Evolutionary conservation across 1,284 basidiomycete species (phyloP).

Genomic region (Trichosporon ovoides): DNA sequence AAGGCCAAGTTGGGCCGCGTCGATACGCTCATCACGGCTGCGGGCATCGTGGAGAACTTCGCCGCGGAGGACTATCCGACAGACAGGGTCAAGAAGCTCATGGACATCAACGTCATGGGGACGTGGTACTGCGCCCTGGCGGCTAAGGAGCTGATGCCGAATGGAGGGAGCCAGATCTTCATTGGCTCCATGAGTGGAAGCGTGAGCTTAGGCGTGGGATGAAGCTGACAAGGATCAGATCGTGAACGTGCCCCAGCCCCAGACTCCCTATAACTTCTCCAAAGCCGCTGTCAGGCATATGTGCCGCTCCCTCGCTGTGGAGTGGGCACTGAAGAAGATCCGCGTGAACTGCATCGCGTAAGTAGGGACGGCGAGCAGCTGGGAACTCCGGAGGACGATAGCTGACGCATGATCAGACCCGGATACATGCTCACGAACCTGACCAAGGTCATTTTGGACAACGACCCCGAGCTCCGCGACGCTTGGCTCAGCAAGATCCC

Average conservation of each 20-base stretch:
- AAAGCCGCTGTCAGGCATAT: conserved; percentile 55
- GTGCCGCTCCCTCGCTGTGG: conserved; percentile 54
- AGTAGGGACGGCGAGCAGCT: too few relatives aligned
- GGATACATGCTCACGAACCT: conserved; percentile 88
- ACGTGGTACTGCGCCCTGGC: conserved; percentile 89
- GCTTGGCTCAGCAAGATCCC: conserved; percentile 88
- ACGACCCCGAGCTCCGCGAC: conserved; percentile 64
- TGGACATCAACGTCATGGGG: conserved; percentile 84
- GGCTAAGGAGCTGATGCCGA: conserved; percentile 65
- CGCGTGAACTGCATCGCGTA: conserved; percentile 52
- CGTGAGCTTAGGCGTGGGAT: too few relatives aligned
- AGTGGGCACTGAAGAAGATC: conserved; percentile 54
- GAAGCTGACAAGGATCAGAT: conserved; percentile 59
- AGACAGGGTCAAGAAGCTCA: conserved; percentile 72
- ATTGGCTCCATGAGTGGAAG: conserved; percentile 86
- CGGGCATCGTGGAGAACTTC: conserved; percentile 89
- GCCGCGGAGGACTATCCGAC: conserved; percentile 84
- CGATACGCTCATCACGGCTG: conserved; percentile 69
- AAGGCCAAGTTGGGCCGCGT: conserved; percentile 64
- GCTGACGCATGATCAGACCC: conserved; percentile 55
- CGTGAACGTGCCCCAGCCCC: conserved; percentile 79
- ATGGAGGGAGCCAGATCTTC: conserved; percentile 75
- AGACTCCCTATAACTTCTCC: conserved; percentile 95
- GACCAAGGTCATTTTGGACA: conserved; percentile 69
- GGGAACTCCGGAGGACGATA: background rate